These are phyloP conservation scores for Diutina rugosa DNA, from an alignment of 1,139 yeast genomes.

Conservation along the genomic window DNA sequence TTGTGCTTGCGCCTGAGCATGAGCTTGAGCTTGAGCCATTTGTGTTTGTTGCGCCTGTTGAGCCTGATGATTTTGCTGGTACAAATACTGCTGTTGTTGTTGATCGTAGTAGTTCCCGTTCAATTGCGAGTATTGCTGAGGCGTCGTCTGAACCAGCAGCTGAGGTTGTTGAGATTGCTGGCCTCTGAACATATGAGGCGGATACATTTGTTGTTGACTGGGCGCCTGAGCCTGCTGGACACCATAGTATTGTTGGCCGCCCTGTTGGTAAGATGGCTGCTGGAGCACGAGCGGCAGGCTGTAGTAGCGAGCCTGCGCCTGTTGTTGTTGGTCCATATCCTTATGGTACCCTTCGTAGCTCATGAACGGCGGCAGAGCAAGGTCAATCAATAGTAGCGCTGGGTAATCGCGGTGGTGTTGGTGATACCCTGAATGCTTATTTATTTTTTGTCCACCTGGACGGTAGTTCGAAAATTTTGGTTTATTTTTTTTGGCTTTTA, in stretches of 20 bases:
- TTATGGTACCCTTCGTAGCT: constrained; percentile 1
- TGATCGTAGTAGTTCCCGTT: constrained; percentile 6
- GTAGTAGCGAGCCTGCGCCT: constrained; percentile 11
- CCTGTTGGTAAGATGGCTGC: constrained; percentile 9
- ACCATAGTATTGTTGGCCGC: constrained; percentile 7
- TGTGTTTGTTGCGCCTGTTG: not conserved
- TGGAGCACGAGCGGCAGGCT: constrained; percentile 12
- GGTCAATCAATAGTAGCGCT: not conserved
- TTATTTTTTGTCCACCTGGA: not conserved
- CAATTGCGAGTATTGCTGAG: constrained; percentile 4
- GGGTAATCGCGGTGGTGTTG: not conserved
- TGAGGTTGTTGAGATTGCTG: constrained; percentile 8
- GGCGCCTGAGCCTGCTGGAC: constrained; percentile 7
- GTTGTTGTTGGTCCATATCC: not conserved
- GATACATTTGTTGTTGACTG: constrained; percentile 9
- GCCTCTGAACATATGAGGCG: constrained; percentile 8
- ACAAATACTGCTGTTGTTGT: constrained; percentile 5
- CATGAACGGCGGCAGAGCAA: not conserved
- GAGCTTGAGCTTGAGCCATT: not conserved
- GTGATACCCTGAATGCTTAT: not conserved
- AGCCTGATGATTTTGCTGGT: constrained; percentile 4
- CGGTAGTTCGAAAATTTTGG: not conserved
- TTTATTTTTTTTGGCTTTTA: not conserved
- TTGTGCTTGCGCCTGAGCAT: not conserved
- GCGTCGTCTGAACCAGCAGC: not conserved